These are phyloP conservation scores for Lecanicillium sp. DNA, from an alignment of 2,329 filamentous ascomycete species.

Conservation along the genomic window DNA sequence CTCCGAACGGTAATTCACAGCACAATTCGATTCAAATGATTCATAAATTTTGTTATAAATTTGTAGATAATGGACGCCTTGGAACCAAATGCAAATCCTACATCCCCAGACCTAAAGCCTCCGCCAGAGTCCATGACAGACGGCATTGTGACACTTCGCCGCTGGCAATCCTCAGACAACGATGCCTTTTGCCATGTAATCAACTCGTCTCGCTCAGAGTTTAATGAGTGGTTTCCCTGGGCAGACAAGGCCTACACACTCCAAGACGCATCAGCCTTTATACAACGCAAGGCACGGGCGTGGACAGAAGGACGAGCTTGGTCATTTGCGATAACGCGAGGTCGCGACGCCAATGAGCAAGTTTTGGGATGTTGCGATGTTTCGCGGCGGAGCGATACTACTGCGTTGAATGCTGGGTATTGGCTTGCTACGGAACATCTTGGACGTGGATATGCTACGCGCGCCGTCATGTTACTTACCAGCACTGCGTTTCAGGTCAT, in stretches of 20 bases:
- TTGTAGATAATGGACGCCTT: no score
- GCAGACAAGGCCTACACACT: background rate
- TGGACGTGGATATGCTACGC: background rate
- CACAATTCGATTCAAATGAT: no score
- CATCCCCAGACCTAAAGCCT: background rate
- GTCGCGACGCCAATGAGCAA: background rate
- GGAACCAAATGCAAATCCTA: background rate
- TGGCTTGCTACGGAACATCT: conserved; percentile 1
- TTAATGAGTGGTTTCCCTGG: conserved; percentile 3
- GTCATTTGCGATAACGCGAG: background rate
- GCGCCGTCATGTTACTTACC: background rate
- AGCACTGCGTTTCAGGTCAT: background rate
- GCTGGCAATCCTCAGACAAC: conserved; percentile 1
- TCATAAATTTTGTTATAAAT: no score
- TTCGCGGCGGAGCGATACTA: no score
- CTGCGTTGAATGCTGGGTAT: conserved; percentile 4
- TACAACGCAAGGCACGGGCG: background rate
- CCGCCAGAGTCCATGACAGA: conserved; percentile 1
- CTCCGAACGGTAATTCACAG: no score
- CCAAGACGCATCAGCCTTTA: background rate
- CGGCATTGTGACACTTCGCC: conserved; percentile 4
- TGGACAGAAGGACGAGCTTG: background rate
- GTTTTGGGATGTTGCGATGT: conserved; percentile 2
- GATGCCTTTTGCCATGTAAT: conserved; percentile 1
- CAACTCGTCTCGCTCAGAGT: background rate